Evolutionary conservation across 2,329 filamentous ascomycete species (phyloP), one percentile per base, ranked within the genome.

Genomic region (Phoma sp.): DNA sequence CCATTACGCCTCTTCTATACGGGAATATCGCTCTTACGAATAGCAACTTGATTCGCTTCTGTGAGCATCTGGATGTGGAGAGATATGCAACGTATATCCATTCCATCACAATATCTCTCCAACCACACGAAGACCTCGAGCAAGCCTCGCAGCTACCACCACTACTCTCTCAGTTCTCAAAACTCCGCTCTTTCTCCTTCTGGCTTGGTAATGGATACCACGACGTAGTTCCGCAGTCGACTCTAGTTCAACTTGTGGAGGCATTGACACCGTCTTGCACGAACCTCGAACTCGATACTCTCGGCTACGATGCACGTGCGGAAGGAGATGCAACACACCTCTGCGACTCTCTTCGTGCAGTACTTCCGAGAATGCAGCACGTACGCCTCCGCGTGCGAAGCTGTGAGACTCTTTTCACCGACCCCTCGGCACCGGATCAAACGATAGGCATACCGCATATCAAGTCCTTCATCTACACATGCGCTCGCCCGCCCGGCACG

Each of bases 311-410:
- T 26, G 21, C 7, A n/a, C 14, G 21, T 11, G 36, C 14, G 36
- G 36, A 38, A n/a, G 21, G 21, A 17, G 39, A 30, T 15, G 12
- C 17, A 21, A 30, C 11, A 14, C 28, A 38, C 14, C 33, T 47
- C 10, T 47, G 43, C 43, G 23, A 30, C 25, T 29, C 25, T 12
- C 17, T 47, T 15, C 43, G 43, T n/a, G 5, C 5, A 12, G 7
- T 38, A 30, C 43, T 47, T n/a, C 43, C 43, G 2, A n/a, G 25
- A 23, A 37, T 47, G 32, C 43, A 47, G 32, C 43, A 47, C 11
- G 23, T 47, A 11, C 43, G 33, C 14, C 33, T 47, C 23, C 43
- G 43, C 17, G 18, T 47, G 3, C 43, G 43, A 11, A 38, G 23
- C 9, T 47, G 43, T 23, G 33, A 37, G 7, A n/a, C 43, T 17